These are phyloP conservation scores for Starmerella bombi DNA, from an alignment of 805 yeast genomes.

Conservation along the genomic window DNA sequence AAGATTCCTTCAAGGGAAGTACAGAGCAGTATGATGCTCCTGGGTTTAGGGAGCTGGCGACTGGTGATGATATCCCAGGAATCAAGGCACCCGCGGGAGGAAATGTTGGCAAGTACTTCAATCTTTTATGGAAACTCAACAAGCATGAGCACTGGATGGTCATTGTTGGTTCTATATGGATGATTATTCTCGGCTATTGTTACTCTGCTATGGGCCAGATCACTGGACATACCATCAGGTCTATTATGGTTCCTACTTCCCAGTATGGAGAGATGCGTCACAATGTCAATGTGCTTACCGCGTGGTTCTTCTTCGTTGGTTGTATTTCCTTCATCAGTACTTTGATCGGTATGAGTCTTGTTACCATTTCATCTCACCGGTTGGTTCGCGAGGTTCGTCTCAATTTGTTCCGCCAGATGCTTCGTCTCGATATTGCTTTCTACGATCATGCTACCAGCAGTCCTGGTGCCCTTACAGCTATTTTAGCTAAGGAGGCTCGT, in stretches of 20 bases:
- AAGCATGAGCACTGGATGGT: constrained; percentile 21
- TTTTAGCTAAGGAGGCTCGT: constrained; percentile 31
- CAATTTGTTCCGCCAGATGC: constrained; percentile 25
- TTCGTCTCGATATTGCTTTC: constrained; percentile 30
- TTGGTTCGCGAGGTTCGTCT: constrained; percentile 28
- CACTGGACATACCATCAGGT: constrained; percentile 28
- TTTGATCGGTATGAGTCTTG: constrained; percentile 18
- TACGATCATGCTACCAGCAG: constrained; percentile 29
- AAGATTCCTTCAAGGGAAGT: constrained; percentile 10
- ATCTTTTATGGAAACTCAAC: constrained; percentile 22
- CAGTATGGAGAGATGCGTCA: constrained; percentile 27
- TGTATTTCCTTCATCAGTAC: constrained; percentile 23
- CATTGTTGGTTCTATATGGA: constrained; percentile 20
- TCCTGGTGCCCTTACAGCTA: constrained; percentile 30
- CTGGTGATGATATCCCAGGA: constrained; percentile 18
- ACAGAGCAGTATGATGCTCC: not conserved
- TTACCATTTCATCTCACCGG: constrained; percentile 24
- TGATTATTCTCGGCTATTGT: constrained; percentile 29
- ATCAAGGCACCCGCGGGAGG: constrained; percentile 11
- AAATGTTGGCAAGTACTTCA: constrained; percentile 5
- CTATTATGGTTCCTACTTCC: constrained; percentile 27
- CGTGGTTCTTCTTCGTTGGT: constrained; percentile 29
- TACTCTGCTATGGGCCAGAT: constrained; percentile 30
- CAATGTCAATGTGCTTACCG: constrained; percentile 26
- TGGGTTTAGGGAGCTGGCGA: not conserved